Base-by-base conservation (phyloP, 176 grass and related monocot species). In the Phragmites australis region DNA sequence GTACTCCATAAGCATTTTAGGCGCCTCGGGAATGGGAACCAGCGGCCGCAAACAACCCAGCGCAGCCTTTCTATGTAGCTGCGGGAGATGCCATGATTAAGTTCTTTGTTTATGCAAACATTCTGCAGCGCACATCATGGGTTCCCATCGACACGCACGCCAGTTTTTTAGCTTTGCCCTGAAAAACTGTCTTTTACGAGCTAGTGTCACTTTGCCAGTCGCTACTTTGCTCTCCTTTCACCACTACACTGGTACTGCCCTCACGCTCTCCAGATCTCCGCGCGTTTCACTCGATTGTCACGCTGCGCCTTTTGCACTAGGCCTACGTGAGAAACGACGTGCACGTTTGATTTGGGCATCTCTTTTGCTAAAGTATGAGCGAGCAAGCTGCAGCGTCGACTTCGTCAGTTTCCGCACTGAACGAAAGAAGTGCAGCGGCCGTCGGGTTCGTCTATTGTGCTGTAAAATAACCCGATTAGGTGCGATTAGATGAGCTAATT, bases 11-110 rank as follows among this genome's bases (percentile, higher is more conserved):
- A 54, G 8, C 82, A 18, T 63, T 89, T 81, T 63, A 55, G 70
- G 37, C 16, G n/a, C 87, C 70, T 89, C 39, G 87, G 71, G 43
- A 89, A 85, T 70, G 46, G 82, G 23, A 52, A 27, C 50, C 50
- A 2, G 29, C 61, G 74, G 74, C 68, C 53, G 63, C 62, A 39
- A 84, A 80, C 70, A 39, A 32, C 69, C 31, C 40, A 0, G 13
- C 47, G 81, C 75, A 84, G 76, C 82, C 82, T 85, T 84, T 89
- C 37, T 59, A 25, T 16, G 72, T 44, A 59, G 27, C 9, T 34
- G 49, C 2, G 51, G 32, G 48, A 30, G 62, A 50, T 1, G 82
- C 32, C 53, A 81, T 81, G 62, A 84, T 85, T 52, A 29, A n/a
- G 15, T 30, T 79, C 43, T 79, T 46, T 39, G 46, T 89, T 81